A percentile compares a stretch with the other conserved stretches of the same genome.
phyloP scores from a whole-genome alignment of 2,329 filamentous ascomycete species.

The Fusarium sp. region DNA sequence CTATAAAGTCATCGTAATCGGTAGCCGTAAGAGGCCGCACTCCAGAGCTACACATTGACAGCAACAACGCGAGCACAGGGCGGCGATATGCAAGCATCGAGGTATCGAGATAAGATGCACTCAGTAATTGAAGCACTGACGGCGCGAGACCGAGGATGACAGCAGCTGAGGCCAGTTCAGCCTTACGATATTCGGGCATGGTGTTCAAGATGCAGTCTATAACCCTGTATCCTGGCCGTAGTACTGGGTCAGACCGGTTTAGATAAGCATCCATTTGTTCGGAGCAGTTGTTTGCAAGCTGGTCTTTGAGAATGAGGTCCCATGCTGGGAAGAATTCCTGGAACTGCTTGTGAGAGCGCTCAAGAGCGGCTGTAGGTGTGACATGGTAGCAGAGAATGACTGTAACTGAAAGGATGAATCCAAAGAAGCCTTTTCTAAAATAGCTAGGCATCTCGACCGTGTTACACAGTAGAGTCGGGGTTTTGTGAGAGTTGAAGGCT shows the following conservation, averaged over 20 bases:
- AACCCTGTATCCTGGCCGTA: constrained; percentile 10
- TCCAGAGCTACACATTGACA: constrained; percentile 29
- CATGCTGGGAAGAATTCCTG: constrained; percentile 37
- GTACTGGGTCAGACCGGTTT: not conserved
- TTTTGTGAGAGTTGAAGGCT: not conserved
- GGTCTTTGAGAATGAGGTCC: constrained; percentile 1
- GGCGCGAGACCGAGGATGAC: constrained; percentile 40
- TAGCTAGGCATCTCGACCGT: not conserved
- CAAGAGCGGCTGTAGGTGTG: not conserved
- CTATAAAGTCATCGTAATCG: constrained; percentile 12
- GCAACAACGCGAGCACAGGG: constrained; percentile 31
- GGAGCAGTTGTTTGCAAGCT: constrained; percentile 4
- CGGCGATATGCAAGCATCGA: constrained; percentile 31
- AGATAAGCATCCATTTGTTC: not conserved
- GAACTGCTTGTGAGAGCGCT: constrained; percentile 20
- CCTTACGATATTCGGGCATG: constrained; percentile 39
- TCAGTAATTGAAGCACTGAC: constrained; percentile 26
- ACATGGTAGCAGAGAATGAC: not conserved
- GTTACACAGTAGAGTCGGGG: no score
- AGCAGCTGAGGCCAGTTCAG: constrained; percentile 35
- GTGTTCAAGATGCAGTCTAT: constrained; percentile 34
- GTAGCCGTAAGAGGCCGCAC: constrained; percentile 12
- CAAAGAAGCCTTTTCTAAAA: not conserved
- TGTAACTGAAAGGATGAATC: not conserved
- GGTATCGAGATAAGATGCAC: constrained; percentile 35